Evolutionary conservation across 495 filamentous ascomycete genomes (phyloP), one percentile per base, ranked within the genome.

Genomic region (Lasiosphaeris hirsuta): DNA sequence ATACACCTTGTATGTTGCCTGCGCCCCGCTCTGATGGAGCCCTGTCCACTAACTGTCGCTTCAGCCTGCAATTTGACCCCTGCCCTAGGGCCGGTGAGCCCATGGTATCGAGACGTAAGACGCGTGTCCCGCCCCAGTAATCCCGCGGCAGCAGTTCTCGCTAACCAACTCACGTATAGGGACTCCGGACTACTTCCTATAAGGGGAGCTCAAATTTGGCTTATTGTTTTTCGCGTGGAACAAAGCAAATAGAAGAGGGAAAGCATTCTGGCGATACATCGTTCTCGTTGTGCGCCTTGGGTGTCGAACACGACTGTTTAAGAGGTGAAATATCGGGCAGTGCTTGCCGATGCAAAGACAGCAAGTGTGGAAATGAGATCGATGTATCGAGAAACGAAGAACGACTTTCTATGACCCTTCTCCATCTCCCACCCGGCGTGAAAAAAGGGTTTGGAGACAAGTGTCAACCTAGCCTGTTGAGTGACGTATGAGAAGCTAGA

Each of bases 111-210:
- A 86, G 95, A 76, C 85, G 90, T 86, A 78, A 72, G 81, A 69
- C 50, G 40, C 19, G 23, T 35, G 34, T 37, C 18, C 37, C 17
- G 5, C 23, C 5, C 23, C 23, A 30, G 5, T 2, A 30, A 30
- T 5, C 5, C 2, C 23, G 23, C 23, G 2, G 23, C 23, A 2
- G 11, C 14, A 18, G 17, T 9, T 30, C 23, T 37, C 43, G 5
- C 54, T 65, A 60, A 63, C 65, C 43, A 55, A 9, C 50, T 53
- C 50, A 49, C 58, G 41, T 43, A 48, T 59, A 85, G 82, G 86
- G 62, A 97, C 93, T 63, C 93, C 93, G 23, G 93, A 97, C 71
- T 97, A 97, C 79, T 97, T 97, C 88, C 86, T 97, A 69, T 97
- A 88, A 74, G 18, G 23, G 18, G 42, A 18, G 36, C n/a, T 17